phyloP scores from a whole-genome alignment of 768 basidiomycete species.

The Mycena venus region DNA sequence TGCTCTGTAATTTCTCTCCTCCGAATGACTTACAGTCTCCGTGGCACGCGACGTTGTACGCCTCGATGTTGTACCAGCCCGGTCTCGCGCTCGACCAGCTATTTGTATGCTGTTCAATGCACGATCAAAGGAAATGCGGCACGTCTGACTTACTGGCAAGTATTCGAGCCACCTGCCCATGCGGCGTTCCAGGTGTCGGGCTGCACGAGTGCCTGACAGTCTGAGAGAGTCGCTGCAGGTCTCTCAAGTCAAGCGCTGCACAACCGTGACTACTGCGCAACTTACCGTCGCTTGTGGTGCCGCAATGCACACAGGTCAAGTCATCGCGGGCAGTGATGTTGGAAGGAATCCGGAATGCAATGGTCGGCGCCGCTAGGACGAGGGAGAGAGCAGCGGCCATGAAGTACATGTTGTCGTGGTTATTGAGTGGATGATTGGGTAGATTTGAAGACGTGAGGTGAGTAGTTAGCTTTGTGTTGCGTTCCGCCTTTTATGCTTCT shows the following conservation, averaged over 20 bases:
- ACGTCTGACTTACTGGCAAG: neutral
- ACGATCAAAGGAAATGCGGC: neutral
- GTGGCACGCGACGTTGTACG: neutral
- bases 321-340: neutral
- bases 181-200: neutral
- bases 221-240: neutral
- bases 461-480: neutral
- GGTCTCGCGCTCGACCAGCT: neutral
- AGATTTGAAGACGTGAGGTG: neutral
- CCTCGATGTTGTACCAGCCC: neutral
- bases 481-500: neutral
- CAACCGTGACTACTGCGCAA: neutral
- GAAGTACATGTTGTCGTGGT: neutral
- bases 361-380: neutral
- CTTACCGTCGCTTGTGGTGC: neutral
- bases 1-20: too few species aligned
- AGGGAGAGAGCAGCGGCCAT: neutral
- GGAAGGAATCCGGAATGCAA: neutral
- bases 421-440: neutral
- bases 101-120: neutral
- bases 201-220: neutral
- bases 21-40: neutral
- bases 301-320: neutral
- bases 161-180: neutral
- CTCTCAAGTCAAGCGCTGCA: neutral